Evolutionary conservation across 306 rosid species (phyloP), one percentile per base, ranked within the genome.

Genomic region (Pyrus pyrifolia): DNA sequence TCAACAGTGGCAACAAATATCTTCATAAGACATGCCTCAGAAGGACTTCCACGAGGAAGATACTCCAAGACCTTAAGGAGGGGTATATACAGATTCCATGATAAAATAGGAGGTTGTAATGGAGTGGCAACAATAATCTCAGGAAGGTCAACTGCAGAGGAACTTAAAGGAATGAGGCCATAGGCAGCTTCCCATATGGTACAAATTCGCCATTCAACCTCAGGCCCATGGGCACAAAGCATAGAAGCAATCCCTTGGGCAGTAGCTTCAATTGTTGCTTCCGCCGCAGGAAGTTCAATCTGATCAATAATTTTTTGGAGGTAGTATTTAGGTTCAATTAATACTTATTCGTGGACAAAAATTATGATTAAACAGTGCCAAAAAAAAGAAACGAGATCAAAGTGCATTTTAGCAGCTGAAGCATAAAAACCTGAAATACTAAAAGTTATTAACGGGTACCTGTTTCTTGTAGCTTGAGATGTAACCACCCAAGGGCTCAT

Each of bases 181-280:
- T 94, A 94, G 51, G 97, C 98, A 80, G 98, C 98, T 86, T 94
- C 97, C 98, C 98, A 94, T 59, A 94, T 94, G 68, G 98, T 94
- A 88, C 98, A 94, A 67, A 92, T 94, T 87, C 98, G 87, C 98
- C 98, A 94, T 86, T 94, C 98, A 85, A 94, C 98, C 85, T 94
- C 98, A 17, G 98, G 97, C 66, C 98, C 98, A 85, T 94, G 98
- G 66, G 98, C 97, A 80, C 97, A 92, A 71, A 94, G 96, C 98
- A 94, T 89, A 70, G 98, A 92, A 17, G 97, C 97, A 80, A 94
- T 92, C 67, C 98, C 98, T 84, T 94, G 98, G 64, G 98, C 98
- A 73, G 98, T 94, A 78, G 98, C 98, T 70, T 94, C 98, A 68
- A 90, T 92, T 31, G 97, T 85, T 74, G 98, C 98, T 84, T 89